Percentiles rank a stretch among this genome's conserved stretches.
phyloP scores from a whole-genome alignment of 148 eudicot genomes.

The Chenopodium album region DNA sequence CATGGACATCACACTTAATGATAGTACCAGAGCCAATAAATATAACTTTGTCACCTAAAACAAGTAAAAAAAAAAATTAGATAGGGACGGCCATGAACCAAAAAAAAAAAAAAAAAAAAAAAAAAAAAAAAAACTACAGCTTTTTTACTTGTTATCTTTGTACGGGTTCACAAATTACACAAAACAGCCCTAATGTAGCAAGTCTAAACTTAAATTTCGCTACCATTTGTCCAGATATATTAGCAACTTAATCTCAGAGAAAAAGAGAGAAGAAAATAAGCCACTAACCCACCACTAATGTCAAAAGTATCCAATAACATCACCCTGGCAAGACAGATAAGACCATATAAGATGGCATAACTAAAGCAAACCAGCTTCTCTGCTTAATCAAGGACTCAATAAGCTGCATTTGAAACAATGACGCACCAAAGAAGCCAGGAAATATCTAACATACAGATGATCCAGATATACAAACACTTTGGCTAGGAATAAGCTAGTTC shows the following conservation, averaged over 20 bases:
- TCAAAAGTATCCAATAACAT: neutral
- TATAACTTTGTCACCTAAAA: constrained; percentile 5
- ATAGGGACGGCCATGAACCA: neutral
- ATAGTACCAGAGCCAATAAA: constrained; percentile 21
- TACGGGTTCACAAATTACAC: neutral
- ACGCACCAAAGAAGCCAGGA: neutral
- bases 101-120: neutral
- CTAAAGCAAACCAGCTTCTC: neutral
- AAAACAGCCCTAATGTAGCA: neutral
- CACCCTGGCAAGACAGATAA: neutral
- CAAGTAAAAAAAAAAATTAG: neutral
- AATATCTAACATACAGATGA: constrained; percentile 1
- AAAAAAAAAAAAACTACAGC: too few relatives aligned
- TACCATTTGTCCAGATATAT: neutral
- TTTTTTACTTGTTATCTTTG: neutral
- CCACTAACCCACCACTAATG: neutral
- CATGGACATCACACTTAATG: constrained; percentile 14
- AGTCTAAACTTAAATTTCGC: neutral
- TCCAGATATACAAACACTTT: neutral
- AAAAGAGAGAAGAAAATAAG: neutral
- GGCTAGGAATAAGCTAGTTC: neutral
- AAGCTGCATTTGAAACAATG: neutral
- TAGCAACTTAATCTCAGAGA: neutral
- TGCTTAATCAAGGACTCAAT: neutral
- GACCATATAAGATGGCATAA: neutral